Base-by-base conservation (phyloP, 2,329 filamentous ascomycete species). In the Hymenoscyphus linearis region DNA sequence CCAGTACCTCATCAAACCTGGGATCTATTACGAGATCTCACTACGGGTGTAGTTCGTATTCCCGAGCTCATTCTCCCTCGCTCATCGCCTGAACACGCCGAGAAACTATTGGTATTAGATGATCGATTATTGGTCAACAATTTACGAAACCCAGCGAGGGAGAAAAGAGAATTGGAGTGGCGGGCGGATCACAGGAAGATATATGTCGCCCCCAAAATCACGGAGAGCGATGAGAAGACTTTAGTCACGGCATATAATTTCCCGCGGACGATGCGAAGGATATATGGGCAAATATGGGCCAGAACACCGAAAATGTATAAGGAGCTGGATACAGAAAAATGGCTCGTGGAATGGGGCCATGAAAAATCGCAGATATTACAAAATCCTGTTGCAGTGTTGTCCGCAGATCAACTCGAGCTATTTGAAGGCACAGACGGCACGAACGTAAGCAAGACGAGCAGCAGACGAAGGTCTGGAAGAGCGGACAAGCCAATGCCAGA, bases 1-100 rank as follows among this genome's bases (percentile, higher is more conserved):
- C 85, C 85, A 0, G 61, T 87, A 16, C 76, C 77, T 6, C 73
- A 70, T 31, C 74, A 75, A 18, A 82, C 87, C 68, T 87, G 83
- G 83, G 76, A 85, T 14, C 69, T 78, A 14, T 71, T 87, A n/a
- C 72, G 72, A n/a, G 71, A 73, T 26, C 66, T 87, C 37, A 76
- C 76, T 2, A 64, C 67, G 7, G 83, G 71, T 14, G 56, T 22
- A 10, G 52, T 66, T 31, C 62, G 60, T 27, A 18, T 67, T 12
- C 62, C 66, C 31, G 18, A 53, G 18, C 36, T 37, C 22, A 65
- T 60, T 14, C 52, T 57, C 25, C 64, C 62, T n/a, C 66, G 70
- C 13, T 76, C 27, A 50, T 47, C 47, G 18, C 12, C 16, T 25
- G n/a, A 34, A 53, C 22, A 6, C 2, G 31, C 26, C 22, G 47